Conservation (phyloP, 148 eudicot species). For the Nepenthes gracilis region DNA sequence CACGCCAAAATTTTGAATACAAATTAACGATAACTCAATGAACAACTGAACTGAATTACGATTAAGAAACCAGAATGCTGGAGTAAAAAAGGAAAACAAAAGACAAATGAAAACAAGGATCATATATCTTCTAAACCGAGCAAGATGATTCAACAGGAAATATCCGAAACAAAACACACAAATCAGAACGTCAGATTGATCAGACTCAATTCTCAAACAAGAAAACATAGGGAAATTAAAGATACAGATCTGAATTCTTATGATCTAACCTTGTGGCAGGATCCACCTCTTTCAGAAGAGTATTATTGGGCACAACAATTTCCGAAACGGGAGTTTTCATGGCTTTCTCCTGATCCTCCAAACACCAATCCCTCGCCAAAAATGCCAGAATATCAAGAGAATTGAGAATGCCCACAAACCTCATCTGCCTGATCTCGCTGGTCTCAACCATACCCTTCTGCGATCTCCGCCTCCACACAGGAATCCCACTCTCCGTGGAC, state of each 20-base stretch:
- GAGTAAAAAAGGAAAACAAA: neutral
- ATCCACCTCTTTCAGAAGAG: slow-evolving; percentile 77
- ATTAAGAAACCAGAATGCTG: neutral
- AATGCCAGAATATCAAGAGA: slow-evolving; percentile 80
- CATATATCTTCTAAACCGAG: neutral
- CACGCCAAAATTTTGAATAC: neutral
- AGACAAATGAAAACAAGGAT: neutral
- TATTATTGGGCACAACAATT: slow-evolving; percentile 48
- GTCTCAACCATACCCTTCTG: slow-evolving; percentile 39
- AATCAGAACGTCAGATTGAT: too few species aligned
- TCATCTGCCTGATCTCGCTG: slow-evolving; percentile 54
- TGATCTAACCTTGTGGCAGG: slow-evolving; percentile 80
- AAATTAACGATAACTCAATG: neutral
- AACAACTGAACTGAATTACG: neutral
- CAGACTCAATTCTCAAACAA: too few species aligned
- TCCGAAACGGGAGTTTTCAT: slow-evolving; percentile 81
- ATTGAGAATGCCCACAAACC: slow-evolving; percentile 86
- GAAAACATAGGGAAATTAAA: too few species aligned
- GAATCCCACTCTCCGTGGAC: slow-evolving; percentile 78
- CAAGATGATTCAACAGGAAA: too few species aligned
- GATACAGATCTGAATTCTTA: neutral
- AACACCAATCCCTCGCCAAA: slow-evolving; percentile 60
- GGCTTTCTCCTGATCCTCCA: slow-evolving; percentile 80
- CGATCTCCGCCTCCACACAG: slow-evolving; percentile 64
- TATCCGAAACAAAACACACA: too few species aligned